Conservation (phyloP, 2,329 filamentous ascomycete species). For the Venturia carpophila region DNA sequence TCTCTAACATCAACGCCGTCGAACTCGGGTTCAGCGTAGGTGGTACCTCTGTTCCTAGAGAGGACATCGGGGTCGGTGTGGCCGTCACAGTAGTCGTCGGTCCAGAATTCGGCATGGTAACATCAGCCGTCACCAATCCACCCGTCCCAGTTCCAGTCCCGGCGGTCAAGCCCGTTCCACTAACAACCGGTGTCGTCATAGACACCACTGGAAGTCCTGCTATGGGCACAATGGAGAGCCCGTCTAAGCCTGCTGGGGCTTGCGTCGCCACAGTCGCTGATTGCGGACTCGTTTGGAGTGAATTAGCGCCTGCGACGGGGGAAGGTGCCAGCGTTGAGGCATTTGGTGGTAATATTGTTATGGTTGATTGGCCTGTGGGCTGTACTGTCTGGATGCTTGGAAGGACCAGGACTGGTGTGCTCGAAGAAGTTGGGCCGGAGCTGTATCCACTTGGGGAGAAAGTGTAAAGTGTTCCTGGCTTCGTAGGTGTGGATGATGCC, state of each 20-base stretch:
- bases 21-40: not conserved
- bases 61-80: not conserved
- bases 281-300: not conserved
- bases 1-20: not conserved
- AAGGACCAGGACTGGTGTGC: not conserved
- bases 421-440: not conserved
- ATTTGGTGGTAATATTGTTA: conserved; percentile 2
- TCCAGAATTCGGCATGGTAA: not conserved
- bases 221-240: not conserved
- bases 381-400: not conserved
- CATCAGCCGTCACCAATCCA: not conserved
- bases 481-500: not conserved
- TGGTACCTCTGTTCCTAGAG: not conserved
- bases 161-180: not conserved
- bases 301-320: not conserved
- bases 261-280: not conserved
- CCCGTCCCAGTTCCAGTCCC: not conserved
- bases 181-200: not conserved
- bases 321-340: not conserved
- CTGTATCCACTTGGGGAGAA: not conserved
- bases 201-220: not conserved
- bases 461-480: not conserved
- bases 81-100: not conserved
- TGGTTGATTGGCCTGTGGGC: not conserved
- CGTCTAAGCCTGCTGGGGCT: not conserved